A percentile compares a stretch with the other conserved stretches of the same genome.
Evolutionary conservation across 169 alveolate genomes (phyloP).

Genomic region (Babesia bovis): DNA sequence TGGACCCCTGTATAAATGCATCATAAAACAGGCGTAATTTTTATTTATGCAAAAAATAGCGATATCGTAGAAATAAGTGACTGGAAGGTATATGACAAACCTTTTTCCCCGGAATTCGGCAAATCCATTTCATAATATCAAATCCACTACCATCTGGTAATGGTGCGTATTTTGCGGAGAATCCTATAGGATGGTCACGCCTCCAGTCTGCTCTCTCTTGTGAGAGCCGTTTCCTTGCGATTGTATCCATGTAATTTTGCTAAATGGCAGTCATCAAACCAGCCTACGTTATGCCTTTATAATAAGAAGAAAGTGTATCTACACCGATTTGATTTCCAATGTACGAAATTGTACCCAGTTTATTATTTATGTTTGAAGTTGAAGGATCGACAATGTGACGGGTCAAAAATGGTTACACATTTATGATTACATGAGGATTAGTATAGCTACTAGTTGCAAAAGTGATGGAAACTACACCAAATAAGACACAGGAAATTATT

Average conservation of each 20-base stretch:
- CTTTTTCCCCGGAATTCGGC: constrained; percentile 96
- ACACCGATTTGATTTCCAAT: too few species aligned
- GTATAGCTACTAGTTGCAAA: too few species aligned
- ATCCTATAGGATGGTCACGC: constrained; percentile 96
- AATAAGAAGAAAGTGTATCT: too few species aligned
- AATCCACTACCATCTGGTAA: constrained; percentile 89
- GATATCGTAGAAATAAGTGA: not conserved
- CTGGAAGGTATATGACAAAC: constrained; percentile 53
- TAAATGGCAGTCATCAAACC: too few species aligned
- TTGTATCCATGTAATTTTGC: constrained; percentile 81
- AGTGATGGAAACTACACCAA: too few species aligned
- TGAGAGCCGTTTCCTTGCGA: constrained; percentile 87
- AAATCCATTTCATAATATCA: constrained; percentile 93
- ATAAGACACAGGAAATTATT: too few species aligned
- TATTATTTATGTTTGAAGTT: too few species aligned
- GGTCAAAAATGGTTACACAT: too few species aligned
- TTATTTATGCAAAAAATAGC: not conserved
- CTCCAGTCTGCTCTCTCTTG: constrained; percentile 96
- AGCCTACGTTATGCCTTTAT: too few species aligned
- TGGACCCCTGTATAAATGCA: constrained; percentile 72
- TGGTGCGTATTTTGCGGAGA: constrained; percentile 93
- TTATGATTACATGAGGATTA: too few species aligned
- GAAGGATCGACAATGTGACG: too few species aligned
- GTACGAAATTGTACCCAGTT: too few species aligned
- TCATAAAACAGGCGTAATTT: not conserved